phyloP scores from a whole-genome alignment of 1,284 basidiomycete species.

The Ceratobasidium sp. region DNA sequence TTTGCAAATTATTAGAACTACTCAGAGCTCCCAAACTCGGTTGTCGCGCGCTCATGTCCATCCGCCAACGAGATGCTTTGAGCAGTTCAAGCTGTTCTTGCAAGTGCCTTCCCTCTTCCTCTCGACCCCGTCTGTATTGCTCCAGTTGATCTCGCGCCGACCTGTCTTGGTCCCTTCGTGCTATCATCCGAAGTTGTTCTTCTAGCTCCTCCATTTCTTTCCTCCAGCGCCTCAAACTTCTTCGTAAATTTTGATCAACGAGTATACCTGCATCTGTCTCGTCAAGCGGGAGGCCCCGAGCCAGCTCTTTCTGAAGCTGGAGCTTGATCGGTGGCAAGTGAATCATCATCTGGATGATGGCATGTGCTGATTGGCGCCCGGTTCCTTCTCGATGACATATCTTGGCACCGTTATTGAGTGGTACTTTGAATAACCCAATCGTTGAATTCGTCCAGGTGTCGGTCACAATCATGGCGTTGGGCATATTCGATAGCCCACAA shows the following conservation, averaged over 20 bases:
- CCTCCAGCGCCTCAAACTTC: conserved; percentile 10
- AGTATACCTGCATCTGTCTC: conserved; percentile 35
- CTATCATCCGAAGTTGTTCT: conserved; percentile 15
- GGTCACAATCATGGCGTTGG: conserved; percentile 55
- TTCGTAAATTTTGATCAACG: conserved; percentile 27
- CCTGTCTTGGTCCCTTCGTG: conserved; percentile 28
- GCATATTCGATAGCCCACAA: conserved; percentile 53
- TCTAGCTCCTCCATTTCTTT: conserved; percentile 30
- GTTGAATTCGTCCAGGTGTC: conserved; percentile 58
- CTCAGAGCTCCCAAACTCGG: background rate
- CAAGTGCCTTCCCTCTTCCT: conserved; percentile 5
- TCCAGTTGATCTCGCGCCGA: conserved; percentile 35
- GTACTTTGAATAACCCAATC: conserved; percentile 51
- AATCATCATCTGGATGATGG: background rate
- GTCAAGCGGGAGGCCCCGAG: background rate
- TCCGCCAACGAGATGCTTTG: background rate
- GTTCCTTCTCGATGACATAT: conserved; percentile 47
- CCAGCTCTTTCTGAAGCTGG: conserved; percentile 22
- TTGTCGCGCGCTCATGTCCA: background rate
- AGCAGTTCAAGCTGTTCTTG: conserved; percentile 9
- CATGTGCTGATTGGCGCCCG: conserved; percentile 19
- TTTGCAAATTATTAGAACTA: background rate
- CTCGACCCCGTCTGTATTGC: conserved; percentile 19
- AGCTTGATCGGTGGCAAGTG: conserved; percentile 9
- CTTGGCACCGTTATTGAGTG: conserved; percentile 51